A percentile compares a stretch with the other conserved stretches of the same genome.
These are phyloP conservation scores for Phytophthora hibernalis DNA, from an alignment of 352 stramenopile species.

Conservation along the genomic window DNA sequence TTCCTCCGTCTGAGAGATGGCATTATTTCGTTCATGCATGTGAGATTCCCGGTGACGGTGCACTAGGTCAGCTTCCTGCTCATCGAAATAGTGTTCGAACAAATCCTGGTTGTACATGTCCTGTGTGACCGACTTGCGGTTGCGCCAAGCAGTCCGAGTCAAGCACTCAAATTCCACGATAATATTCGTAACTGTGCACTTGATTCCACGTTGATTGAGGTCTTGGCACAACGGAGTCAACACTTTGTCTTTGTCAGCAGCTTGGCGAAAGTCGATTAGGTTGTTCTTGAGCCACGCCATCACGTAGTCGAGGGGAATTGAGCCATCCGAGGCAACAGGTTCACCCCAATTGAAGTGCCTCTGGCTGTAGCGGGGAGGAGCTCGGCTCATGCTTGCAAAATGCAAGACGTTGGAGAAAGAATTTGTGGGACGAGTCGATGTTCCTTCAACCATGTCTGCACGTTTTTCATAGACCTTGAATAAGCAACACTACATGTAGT, in stretches of 20 bases:
- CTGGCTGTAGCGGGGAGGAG: constrained; percentile 1
- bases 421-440: background rate
- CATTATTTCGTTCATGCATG: background rate
- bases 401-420: background rate
- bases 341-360: constrained; percentile 4
- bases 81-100: background rate
- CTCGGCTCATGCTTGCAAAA: background rate
- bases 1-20: background rate
- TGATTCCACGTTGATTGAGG: background rate
- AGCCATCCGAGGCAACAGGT: background rate
- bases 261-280: background rate
- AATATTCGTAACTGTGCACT: background rate
- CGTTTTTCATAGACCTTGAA: too few relatives aligned
- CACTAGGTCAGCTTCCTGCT: background rate
- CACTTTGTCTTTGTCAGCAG: background rate
- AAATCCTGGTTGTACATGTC: too few relatives aligned
- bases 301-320: background rate
- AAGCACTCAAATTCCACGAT: background rate
- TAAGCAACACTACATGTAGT: too few relatives aligned
- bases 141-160: background rate
- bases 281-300: background rate
- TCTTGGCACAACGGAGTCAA: background rate
- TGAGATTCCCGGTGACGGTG: background rate
- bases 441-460: too few relatives aligned
- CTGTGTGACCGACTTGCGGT: background rate